Evolutionary conservation across 2,329 filamentous ascomycete genomes (phyloP).

Genomic region (Pseudogymnoascus sp.): DNA sequence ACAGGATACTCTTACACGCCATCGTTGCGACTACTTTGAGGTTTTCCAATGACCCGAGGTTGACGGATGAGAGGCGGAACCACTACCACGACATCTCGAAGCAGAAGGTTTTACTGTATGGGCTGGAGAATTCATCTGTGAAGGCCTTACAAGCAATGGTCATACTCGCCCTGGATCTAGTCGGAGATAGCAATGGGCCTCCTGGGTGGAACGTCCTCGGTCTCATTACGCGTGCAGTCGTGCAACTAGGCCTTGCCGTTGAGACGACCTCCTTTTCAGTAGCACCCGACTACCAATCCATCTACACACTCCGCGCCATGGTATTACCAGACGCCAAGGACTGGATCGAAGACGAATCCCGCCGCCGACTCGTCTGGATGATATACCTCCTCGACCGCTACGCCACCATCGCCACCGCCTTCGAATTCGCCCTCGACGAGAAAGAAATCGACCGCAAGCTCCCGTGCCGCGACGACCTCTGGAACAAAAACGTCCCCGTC

Average conservation of each 20-base stretch:
- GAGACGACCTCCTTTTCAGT: slow-evolving; percentile 73
- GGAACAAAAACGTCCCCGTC: slow-evolving; percentile 72
- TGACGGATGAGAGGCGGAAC: slow-evolving; percentile 63
- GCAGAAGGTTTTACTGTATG: slow-evolving; percentile 77
- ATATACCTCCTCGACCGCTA: slow-evolving; percentile 85
- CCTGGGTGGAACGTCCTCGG: slow-evolving; percentile 90
- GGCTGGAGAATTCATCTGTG: slow-evolving; percentile 81
- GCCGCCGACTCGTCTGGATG: slow-evolving; percentile 86
- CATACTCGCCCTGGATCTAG: slow-evolving; percentile 75
- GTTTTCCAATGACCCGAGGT: slow-evolving; percentile 67
- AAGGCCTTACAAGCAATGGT: slow-evolving; percentile 81
- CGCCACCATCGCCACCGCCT: slow-evolving; percentile 82
- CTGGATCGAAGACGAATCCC: slow-evolving; percentile 83
- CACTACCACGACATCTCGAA: slow-evolving; percentile 76
- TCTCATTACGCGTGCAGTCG: slow-evolving; percentile 77
- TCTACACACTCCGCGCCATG: slow-evolving; percentile 80
- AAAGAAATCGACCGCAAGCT: slow-evolving; percentile 81
- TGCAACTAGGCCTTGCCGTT: slow-evolving; percentile 77
- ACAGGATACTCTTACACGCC: slow-evolving; percentile 74
- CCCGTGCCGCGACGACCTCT: slow-evolving; percentile 80
- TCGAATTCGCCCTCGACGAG: slow-evolving; percentile 83
- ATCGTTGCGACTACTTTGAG: slow-evolving; percentile 83
- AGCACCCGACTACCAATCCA: slow-evolving; percentile 71
- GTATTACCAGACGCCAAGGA: slow-evolving; percentile 73
- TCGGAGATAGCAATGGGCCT: slow-evolving; percentile 80